Evolutionary conservation across 1,139 yeast genomes (phyloP).

Genomic region (Hanseniaspora sp.): DNA sequence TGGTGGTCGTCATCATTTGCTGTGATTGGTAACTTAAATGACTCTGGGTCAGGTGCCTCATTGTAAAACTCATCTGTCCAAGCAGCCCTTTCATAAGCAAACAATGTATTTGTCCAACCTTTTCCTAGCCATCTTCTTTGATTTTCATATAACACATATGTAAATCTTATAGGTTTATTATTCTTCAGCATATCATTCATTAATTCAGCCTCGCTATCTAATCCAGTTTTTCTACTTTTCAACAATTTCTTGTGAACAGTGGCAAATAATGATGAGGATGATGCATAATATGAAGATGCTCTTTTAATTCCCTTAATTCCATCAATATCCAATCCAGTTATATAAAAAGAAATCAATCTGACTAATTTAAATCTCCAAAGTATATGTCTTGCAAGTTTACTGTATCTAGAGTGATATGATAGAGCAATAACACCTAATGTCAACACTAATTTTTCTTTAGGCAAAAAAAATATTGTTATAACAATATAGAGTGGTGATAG

Average conservation of each 20-base stretch:
- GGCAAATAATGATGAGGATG: conserved; percentile 24
- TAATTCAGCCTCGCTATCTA: conserved; percentile 18
- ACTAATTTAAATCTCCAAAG: conserved; percentile 72
- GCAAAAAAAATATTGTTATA: conserved; percentile 51
- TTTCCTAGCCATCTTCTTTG: conserved; percentile 96
- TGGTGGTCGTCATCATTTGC: conserved; percentile 31
- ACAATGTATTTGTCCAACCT: conserved; percentile 89
- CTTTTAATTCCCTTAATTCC: conserved; percentile 33
- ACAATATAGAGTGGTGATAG: conserved; percentile 74
- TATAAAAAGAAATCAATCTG: conserved; percentile 60
- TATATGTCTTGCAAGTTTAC: conserved; percentile 66
- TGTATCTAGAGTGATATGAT: conserved; percentile 79
- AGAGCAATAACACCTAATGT: conserved; percentile 51
- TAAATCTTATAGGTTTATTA: conserved; percentile 64
- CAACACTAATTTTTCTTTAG: conserved; percentile 60
- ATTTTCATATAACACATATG: conserved; percentile 88
- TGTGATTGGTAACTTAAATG: conserved; percentile 55
- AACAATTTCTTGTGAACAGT: conserved; percentile 28
- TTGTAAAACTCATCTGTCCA: conserved; percentile 96
- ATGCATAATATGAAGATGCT: conserved; percentile 15
- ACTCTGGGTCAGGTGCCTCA: conserved; percentile 66
- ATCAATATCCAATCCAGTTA: conserved; percentile 79
- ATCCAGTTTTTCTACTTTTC: conserved; percentile 6
- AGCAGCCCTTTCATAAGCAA: conserved; percentile 85
- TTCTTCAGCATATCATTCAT: conserved; percentile 48